Base-by-base conservation (phyloP, 176 grass and related monocot species). In the Eleusine coracana region DNA sequence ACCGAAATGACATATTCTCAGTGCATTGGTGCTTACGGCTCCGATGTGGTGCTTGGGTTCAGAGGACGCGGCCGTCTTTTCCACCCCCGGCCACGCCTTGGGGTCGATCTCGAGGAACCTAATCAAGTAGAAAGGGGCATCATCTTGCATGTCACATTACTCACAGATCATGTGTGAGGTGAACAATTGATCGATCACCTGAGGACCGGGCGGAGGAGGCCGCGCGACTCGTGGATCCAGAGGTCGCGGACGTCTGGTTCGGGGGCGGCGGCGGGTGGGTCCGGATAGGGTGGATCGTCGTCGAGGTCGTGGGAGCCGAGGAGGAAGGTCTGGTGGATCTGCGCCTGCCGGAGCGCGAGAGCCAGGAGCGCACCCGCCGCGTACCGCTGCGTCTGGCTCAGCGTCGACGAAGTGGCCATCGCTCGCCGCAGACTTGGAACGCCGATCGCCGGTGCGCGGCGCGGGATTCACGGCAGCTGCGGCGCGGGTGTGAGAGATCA, bases 81-180 rank as follows among this genome's bases (percentile, higher is more conserved):
- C 96, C 89, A 98, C 86, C 10, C 92, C 92, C 44, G 77, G 48
- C 92, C 92, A 98, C 18, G 92, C 89, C 83, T 95, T 98, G 72
- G 86, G 82, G 84, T 95, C 96, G 34, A 98, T 91, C 68, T 95
- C 89, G 7, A 98, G 88, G 69, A 98, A 98, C 86, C 96, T 98
- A 74, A 71, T 21, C 21, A 73, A 79, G 50, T 46, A 68, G 52
- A 20, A 28, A n/a, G 75, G 71, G 6, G 65, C 73, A 25, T 28
- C 44, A 44, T 3, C 44, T 46, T 46, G 29, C 44, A 52, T 3
- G 45, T 36, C 16, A 40, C 8, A 27, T 21, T 21, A 7, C 18
- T 5, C 54, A 2, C 52, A 17, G 54, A 56, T 56, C 18, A 59
- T 70, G 74, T 21, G n/a, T 28, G 10, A 34, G 11, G 14, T 11